Evolutionary conservation across 2,329 filamentous ascomycete genomes (phyloP), one percentile per base, ranked within the genome.

Genomic region (Alternaria conjuncta): DNA sequence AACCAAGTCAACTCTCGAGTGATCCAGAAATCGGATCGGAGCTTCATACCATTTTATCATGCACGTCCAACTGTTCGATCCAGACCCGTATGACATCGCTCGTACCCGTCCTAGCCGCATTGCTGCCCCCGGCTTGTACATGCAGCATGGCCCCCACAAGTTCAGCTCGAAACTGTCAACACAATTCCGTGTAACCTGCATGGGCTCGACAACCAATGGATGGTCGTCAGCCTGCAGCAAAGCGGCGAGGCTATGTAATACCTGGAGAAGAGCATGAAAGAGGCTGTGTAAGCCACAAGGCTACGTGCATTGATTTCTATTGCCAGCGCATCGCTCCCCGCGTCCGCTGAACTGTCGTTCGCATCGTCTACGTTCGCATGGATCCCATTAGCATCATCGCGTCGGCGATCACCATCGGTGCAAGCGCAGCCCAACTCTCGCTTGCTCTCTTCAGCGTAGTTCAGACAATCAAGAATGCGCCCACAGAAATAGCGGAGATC

Each of bases 401-500:
- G 8, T 66, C 68, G 2, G 63, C 62, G 9, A 47, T 71, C 23
- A 61, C 68, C 21, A 58, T 73, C 32, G 71, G 56, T 5, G 57
- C 43, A 13, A 62, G 61, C 21, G 71, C 67, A 47, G 66, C 67
- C 13, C 54, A 68, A 13, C 63, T 71, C 13, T 71, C 69, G 5
- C 57, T 66, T 9, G 61, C 65, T 15, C 62, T 73, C 3, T 72
- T 67, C 32, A 50, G 61, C 2, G 61, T 72, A 13, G 64, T 63
- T 7, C 54, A 68, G 20, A 66, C 68, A 8, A 18, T 73, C 32
- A 68, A 67, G 11, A 60, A 68, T 57, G 71, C 68, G 3, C 65
- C 63, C 2, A 26, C 50, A 11, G 68, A 73, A 26, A 68, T 73
- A 25, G 60, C 60, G 6, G 67, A 71, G 1, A 70, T 72, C n/a